Evolutionary conservation across 2,329 filamentous ascomycete genomes (phyloP), one percentile per base, ranked within the genome.

Genomic region (Pestalotiopsis sp.): DNA sequence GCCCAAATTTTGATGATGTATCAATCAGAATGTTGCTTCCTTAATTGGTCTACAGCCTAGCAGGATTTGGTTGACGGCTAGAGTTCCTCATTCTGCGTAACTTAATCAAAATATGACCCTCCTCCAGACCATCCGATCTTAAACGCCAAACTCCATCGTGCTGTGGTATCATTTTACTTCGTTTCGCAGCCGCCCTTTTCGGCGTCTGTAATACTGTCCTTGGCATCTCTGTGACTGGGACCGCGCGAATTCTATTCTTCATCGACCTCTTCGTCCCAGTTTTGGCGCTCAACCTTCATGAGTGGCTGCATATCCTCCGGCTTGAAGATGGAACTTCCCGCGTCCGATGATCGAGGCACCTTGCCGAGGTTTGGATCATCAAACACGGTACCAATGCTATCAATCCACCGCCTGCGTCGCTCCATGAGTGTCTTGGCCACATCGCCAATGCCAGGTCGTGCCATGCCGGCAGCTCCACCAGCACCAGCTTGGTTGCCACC

Each of bases 371-470:
- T 91, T 74, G 95, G 93, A 74, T 93, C 93, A 70, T 95, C 91
- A 75, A 99, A 97, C 0, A 98, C 94, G 0, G 93, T 92, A 0
- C 94, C 93, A 73, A 99, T 97, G 52, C 90, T 95, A 72, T 94
- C 92, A 72, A 94, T 94, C 95, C 96, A 99, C 73, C 94, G 90
- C 77, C 90, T 88, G 68, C 95, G 89, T 69, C 95, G 88, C 79
- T 98, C 95, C 95, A 99, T 98, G 31, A 99, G 85, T 59, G 91
- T 95, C 78, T 94, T 91, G 3, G 96, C 96, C 69, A 94, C 87
- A 80, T 99, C 96, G 36, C 96, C 96, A 67, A 99, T 97, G 58
- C 92, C 92, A 2, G 92, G 90, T n/a, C 91, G 85, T 9, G 90
- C 90, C 79, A 89, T 90, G 38, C 88, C 90, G 12, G 87, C 83